phyloP scores from a whole-genome alignment of 768 basidiomycete species.

The Amanita brunnescens region DNA sequence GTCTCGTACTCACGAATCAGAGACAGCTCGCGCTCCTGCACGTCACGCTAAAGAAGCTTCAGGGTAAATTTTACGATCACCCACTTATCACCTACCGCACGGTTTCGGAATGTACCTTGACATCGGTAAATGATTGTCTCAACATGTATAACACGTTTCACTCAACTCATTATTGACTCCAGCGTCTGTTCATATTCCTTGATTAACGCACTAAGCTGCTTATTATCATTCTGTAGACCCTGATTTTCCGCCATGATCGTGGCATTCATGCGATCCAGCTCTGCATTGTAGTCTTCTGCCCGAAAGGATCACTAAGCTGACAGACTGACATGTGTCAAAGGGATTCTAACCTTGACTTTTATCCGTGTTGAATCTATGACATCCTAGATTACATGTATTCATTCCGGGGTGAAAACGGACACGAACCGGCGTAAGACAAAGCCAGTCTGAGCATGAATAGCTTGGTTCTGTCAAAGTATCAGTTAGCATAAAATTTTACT shows the following conservation, averaged over 20 bases:
- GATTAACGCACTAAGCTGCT: constrained; percentile 82
- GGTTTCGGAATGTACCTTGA: constrained; percentile 63
- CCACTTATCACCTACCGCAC: constrained; percentile 58
- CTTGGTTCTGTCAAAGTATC: constrained; percentile 53
- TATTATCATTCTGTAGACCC: constrained; percentile 84
- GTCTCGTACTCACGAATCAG: constrained; percentile 88
- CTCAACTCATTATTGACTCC: constrained; percentile 82
- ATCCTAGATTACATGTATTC: constrained; percentile 4
- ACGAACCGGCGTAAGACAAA: constrained; percentile 77
- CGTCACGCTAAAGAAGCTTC: constrained; percentile 58
- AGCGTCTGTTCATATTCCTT: constrained; percentile 97
- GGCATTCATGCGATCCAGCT: constrained; percentile 83
- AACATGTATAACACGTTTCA: constrained; percentile 5
- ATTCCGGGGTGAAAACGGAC: neutral
- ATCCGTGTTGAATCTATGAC: constrained; percentile 75
- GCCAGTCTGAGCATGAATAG: constrained; percentile 83
- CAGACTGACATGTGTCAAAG: neutral
- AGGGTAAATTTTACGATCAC: neutral
- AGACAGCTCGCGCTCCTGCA: constrained; percentile 86
- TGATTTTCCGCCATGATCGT: constrained; percentile 79
- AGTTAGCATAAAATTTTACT: neutral
- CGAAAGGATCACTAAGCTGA: constrained; percentile 5
- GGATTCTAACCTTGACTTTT: constrained; percentile 60
- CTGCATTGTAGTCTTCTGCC: constrained; percentile 81
- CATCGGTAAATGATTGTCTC: constrained; percentile 1